A percentile compares a stretch with the other conserved stretches of the same genome.
These are phyloP conservation scores for Hericium alpestre DNA, from an alignment of 768 basidiomycete species.

Conservation along the genomic window DNA sequence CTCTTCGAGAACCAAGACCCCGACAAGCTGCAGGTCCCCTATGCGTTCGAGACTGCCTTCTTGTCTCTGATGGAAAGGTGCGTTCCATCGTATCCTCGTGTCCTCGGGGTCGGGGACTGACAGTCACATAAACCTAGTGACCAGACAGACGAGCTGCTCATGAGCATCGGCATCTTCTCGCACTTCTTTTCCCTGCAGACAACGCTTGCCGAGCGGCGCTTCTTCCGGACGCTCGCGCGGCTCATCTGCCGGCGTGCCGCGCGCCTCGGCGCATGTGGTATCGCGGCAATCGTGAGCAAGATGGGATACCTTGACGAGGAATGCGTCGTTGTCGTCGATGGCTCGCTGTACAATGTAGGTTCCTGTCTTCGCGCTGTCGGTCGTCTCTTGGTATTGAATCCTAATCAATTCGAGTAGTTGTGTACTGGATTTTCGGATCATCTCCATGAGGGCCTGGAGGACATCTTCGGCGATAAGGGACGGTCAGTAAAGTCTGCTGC, in stretches of 20 bases:
- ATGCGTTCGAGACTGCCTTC: constrained; percentile 93
- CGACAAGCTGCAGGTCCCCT: constrained; percentile 92
- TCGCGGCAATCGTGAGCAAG: constrained; percentile 92
- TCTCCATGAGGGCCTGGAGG: constrained; percentile 84
- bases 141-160: constrained; percentile 91
- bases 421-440: constrained; percentile 93
- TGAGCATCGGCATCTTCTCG: constrained; percentile 93
- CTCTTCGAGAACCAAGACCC: constrained; percentile 97
- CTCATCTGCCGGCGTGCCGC: constrained; percentile 86
- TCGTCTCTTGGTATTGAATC: not conserved
- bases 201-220: constrained; percentile 90
- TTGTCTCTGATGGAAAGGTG: constrained; percentile 93
- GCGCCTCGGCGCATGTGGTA: constrained; percentile 86
- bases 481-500: constrained; percentile 37
- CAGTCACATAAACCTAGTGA: constrained; percentile 42
- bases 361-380: not conserved
- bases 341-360: constrained; percentile 84
- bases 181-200: constrained; percentile 97
- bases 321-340: constrained; percentile 87
- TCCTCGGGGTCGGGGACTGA: not conserved
- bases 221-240: constrained; percentile 89
- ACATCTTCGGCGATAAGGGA: constrained; percentile 95
- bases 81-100: constrained; percentile 4
- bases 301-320: constrained; percentile 89
- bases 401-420: constrained; percentile 47